phyloP scores from a whole-genome alignment of 345 rosid genomes.

The Lumnitzera littorea region DNA sequence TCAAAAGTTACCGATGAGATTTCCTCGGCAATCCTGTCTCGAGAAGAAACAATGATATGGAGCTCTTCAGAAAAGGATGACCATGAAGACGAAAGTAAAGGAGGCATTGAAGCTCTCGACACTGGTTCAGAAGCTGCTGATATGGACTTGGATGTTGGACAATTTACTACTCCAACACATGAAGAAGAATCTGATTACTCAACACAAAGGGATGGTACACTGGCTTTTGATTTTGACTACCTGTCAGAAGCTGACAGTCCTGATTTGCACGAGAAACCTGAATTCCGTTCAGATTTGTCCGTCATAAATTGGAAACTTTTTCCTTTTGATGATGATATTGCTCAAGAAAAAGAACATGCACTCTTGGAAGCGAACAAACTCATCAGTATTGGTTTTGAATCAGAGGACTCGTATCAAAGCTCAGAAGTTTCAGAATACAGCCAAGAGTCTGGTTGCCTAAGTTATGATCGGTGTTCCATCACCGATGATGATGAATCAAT shows the following conservation, averaged over 20 bases:
- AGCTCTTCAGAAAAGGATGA: slow-evolving; percentile 9
- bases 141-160: slow-evolving; percentile 48
- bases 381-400: slow-evolving; percentile 9
- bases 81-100: slow-evolving; percentile 12
- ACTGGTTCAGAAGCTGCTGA: slow-evolving; percentile 21
- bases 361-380: slow-evolving; percentile 2
- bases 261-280: slow-evolving; percentile 10
- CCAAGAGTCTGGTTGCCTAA: slow-evolving; percentile 9
- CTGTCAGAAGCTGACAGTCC: slow-evolving; percentile 8
- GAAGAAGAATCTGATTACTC: slow-evolving; percentile 13
- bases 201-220: slow-evolving; percentile 19
- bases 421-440: slow-evolving; percentile 12
- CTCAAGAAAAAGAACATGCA: slow-evolving; percentile 1
- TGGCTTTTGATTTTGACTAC: slow-evolving; percentile 3
- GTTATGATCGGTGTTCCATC: slow-evolving; percentile 12
- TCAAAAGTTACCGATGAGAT: slow-evolving; percentile 8
- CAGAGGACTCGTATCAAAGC: slow-evolving; percentile 5
- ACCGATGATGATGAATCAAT: slow-evolving; percentile 14
- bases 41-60: slow-evolving; percentile 10
- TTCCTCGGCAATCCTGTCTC: slow-evolving; percentile 2
- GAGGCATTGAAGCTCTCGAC: slow-evolving; percentile 14
- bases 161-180: slow-evolving; percentile 11
- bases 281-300: not conserved
- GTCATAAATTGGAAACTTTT: slow-evolving; percentile 5
- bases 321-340: not conserved